Conservation (phyloP, 148 eudicot species). For the Camellia japonica region DNA sequence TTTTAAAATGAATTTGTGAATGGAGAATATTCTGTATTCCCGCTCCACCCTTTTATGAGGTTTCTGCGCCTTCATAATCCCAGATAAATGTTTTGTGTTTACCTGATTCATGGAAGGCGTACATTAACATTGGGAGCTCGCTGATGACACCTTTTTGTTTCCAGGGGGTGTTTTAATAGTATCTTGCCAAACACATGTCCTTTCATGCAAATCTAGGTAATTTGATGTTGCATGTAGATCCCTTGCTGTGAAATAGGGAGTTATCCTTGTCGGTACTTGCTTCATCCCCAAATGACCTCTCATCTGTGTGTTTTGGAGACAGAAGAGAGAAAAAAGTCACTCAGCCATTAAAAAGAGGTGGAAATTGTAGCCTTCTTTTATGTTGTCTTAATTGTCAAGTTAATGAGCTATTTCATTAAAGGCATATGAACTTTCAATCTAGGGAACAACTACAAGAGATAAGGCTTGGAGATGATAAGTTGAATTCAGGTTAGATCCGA, state of each 20-base stretch:
- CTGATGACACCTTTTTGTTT: slow-evolving; percentile 37
- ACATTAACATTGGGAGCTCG: slow-evolving; percentile 31
- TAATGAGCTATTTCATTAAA: no score
- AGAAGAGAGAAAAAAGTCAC: neutral
- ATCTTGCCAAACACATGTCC: slow-evolving; percentile 28
- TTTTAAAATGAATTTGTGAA: neutral
- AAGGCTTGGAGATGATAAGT: no score
- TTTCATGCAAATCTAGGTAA: neutral
- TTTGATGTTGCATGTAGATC: neutral
- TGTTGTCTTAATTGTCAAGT: no score
- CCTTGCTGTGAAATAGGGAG: neutral
- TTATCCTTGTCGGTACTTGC: neutral
- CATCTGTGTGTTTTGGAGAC: no score
- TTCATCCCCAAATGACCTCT: no score
- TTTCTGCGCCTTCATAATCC: slow-evolving; percentile 38
- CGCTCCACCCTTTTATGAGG: neutral
- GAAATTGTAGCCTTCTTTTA: neutral
- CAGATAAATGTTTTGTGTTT: slow-evolving; percentile 25
- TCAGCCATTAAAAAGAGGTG: neutral
- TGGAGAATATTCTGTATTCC: neutral
- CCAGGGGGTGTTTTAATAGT: slow-evolving; percentile 41
- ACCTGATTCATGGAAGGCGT: slow-evolving; percentile 43
- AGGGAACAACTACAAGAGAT: no score
- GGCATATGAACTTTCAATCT: no score
- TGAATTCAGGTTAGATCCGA: no score